Base-by-base conservation (phyloP, 108 stramenopile species). In the Skeletonema tropicum region DNA sequence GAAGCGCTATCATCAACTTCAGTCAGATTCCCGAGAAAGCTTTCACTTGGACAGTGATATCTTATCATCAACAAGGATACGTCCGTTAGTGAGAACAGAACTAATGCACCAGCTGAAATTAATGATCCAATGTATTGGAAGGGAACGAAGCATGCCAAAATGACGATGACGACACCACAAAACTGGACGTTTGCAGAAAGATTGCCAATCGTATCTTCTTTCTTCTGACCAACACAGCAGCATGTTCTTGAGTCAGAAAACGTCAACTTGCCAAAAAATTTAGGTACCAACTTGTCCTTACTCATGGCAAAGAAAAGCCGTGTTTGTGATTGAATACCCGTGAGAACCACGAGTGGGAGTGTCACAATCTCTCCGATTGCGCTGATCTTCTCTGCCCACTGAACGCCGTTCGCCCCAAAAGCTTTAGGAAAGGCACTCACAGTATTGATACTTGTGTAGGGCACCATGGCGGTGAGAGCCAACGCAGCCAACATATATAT, bases 321-420 rank as follows among this genome's bases (percentile, higher is more conserved):
- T 13, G 95, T 92, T 73, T 98, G 97, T 29, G 95, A 89, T 84
- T 94, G 82, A 29, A 97, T 75, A 5, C 88, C 85, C 7, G 96
- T 86, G 42, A 98, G 64, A 15, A 98, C 95, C 4, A 98, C 97
- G 7, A 98, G 73, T 0, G 97, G 97, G 10, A 98, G 71, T 11
- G 92, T 94, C 38, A 92, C 35, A 5, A 97, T 64, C 79, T 97
- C 96, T 49, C 97, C 97, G 23, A 73, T 23, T 10, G 89, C 88
- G 6, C 82, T 73, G n/a, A 96, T 14, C 13, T 85, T 76, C 26
- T 83, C 77, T 0, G 91, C 91, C 88, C 82, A 83, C 26, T 35
- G 48, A 36, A 83, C 71, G 6, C 90, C 92, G 62, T 85, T 80
- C 5, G 82, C 64, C 23, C 64, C 68, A 74, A 97, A 97, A 3